phyloP scores from a whole-genome alignment of 176 grass and related monocot genomes.

The Guadua angustifolia region DNA sequence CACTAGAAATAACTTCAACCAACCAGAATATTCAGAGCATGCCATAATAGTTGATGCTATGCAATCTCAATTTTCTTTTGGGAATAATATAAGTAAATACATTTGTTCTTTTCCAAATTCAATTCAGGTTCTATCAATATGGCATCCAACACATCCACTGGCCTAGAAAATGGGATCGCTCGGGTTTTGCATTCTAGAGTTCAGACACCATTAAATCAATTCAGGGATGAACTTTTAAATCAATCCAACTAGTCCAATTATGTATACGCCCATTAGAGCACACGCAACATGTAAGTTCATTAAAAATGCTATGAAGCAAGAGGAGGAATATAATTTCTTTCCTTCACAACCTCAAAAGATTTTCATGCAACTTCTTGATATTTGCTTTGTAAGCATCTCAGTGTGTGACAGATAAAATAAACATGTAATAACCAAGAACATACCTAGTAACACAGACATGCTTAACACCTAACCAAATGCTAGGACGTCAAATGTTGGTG shows the following conservation, averaged over 20 bases:
- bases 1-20: too few species aligned
- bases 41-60: too few species aligned
- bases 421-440: too few species aligned
- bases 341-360: too few species aligned
- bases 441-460: neutral
- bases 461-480: neutral
- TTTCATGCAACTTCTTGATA: neutral
- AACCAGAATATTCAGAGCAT: too few species aligned
- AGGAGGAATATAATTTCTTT: neutral
- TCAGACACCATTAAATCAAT: constrained; percentile 53
- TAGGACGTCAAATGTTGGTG: too few species aligned
- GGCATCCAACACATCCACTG: constrained; percentile 45
- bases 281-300: neutral
- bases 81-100: too few species aligned
- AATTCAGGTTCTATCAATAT: constrained; percentile 46
- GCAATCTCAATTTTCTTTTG: too few species aligned
- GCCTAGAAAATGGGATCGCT: constrained; percentile 61
- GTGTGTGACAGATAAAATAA: too few species aligned
- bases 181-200: constrained; percentile 51
- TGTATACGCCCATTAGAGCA: neutral
- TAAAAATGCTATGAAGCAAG: neutral
- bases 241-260: too few species aligned
- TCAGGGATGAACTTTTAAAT: constrained; percentile 58
- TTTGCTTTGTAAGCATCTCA: neutral
- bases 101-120: too few species aligned